Base-by-base conservation (phyloP, 768 basidiomycete genomes). In the Tephrocybe sp. region DNA sequence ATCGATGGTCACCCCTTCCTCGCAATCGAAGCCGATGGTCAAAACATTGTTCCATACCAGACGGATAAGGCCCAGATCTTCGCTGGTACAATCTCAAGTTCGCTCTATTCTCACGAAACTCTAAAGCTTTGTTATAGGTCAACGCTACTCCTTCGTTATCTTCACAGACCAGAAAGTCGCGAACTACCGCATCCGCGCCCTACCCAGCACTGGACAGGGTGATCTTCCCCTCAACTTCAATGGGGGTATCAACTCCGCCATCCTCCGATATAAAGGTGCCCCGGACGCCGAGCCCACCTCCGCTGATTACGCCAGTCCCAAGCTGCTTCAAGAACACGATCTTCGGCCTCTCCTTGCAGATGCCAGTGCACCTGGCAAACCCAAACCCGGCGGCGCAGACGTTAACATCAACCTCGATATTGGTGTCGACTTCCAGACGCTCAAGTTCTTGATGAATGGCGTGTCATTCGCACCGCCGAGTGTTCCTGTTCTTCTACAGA, bases 401-500 rank as follows among this genome's bases (percentile, higher is more conserved):
- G 50, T 58, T 15, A 58, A 55, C 21, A 54, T 58, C 37, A 55
- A 54, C 20, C 47, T 58, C 8, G 43, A 53, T 24, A 46, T 55
- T 28, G 15, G 18, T n/a, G 21, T 62, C 24, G 53, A 64, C 28
- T 37, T 56, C 23, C 14, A 38, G 7, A 40, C 44, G 6, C 4
- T 45, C 8, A 26, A 56, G 3, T 77, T 69, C 60, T 49, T 49
- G 12, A 59, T 77, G 30, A 73, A 72, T 41, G 64, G 64, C 6
- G 59, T 32, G 23, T 51, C 60, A 4, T 72, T 65, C 46, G 25
- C 38, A 1, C 61, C 71, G 3, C 75, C 75, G 0, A 60, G 64
- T 2, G 68, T 73, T 2, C 77, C 77, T 0, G 74, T 75, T 2
- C 61, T 78, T 2, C 65, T 78, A 24, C 76, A 78, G 50, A 73